These are phyloP conservation scores for Fusarium concolor DNA, from an alignment of 2,329 filamentous ascomycete species.

Conservation along the genomic window DNA sequence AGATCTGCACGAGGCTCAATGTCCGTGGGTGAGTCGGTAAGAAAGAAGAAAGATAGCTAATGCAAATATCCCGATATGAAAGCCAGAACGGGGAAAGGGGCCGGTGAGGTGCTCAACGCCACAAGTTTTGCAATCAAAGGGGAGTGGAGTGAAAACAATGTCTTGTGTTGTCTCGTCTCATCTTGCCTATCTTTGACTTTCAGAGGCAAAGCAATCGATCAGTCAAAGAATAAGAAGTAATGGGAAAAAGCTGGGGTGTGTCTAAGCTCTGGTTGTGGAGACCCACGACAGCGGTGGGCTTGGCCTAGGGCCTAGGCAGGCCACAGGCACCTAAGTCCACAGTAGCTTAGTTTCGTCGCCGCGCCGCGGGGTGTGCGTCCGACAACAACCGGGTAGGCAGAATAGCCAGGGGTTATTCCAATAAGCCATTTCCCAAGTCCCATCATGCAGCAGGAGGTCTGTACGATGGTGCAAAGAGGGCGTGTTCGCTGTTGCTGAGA, in stretches of 20 bases:
- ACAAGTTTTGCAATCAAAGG: conserved; percentile 43
- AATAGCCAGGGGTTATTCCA: conserved; percentile 38
- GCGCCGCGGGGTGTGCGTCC: conserved; percentile 13
- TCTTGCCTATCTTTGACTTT: conserved; percentile 19
- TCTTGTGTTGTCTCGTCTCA: neutral
- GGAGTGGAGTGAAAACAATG: conserved; percentile 29
- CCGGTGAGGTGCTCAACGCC: conserved; percentile 46
- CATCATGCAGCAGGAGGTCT: conserved; percentile 23
- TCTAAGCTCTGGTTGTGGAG: conserved; percentile 11
- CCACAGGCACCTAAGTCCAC: neutral
- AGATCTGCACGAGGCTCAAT: conserved; percentile 30
- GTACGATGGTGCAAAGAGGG: neutral
- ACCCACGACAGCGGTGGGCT: conserved; percentile 16
- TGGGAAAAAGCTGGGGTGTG: conserved; percentile 9
- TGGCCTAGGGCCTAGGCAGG: conserved; percentile 1
- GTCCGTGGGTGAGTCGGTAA: conserved; percentile 18
- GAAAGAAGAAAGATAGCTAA: conserved; percentile 27
- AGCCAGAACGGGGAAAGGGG: conserved; percentile 31
- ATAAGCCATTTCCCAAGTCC: conserved; percentile 28
- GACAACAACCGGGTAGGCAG: neutral
- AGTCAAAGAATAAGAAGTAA: neutral
- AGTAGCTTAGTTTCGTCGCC: conserved; percentile 10
- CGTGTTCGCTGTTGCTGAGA: conserved; percentile 20
- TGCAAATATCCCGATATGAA: conserved; percentile 31
- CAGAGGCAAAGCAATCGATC: conserved; percentile 3